Evolutionary conservation across 2,329 filamentous ascomycete genomes (phyloP).

Genomic region (Penicillium sp.): DNA sequence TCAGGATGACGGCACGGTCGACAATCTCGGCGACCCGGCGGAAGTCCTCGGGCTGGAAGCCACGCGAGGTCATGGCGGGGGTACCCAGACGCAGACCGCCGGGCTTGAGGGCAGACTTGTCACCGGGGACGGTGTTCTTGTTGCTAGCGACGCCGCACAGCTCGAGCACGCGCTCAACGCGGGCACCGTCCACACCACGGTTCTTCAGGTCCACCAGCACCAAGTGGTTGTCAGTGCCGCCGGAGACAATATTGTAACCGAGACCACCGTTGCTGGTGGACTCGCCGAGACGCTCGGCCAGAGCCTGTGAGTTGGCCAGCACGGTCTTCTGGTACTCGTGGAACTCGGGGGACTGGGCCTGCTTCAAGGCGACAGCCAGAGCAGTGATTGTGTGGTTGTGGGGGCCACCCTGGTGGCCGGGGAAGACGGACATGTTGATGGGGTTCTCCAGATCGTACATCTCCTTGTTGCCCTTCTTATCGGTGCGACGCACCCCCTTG

Average conservation of each 20-base stretch:
- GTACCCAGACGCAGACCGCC: conserved; percentile 93
- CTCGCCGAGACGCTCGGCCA: conserved; percentile 71
- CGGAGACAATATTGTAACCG: conserved; percentile 91
- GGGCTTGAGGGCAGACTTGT: conserved; percentile 89
- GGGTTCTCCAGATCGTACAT: conserved; percentile 92
- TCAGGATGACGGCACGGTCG: conserved; percentile 78
- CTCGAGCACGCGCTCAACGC: conserved; percentile 87
- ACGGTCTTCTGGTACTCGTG: conserved; percentile 92
- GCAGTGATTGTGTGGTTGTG: conserved; percentile 99
- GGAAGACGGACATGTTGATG: conserved; percentile 99
- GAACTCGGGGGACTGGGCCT: conserved; percentile 89
- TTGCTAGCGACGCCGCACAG: conserved; percentile 96
- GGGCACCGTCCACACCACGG: conserved; percentile 83
- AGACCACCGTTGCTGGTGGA: conserved; percentile 72
- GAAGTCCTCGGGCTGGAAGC: conserved; percentile 90
- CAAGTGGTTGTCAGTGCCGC: conserved; percentile 97
- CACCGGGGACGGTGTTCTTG: conserved; percentile 98
- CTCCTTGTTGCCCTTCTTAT: conserved; percentile 88
- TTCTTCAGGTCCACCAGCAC: conserved; percentile 92
- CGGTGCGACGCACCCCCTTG: conserved; percentile 88
- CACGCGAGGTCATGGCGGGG: conserved; percentile 95
- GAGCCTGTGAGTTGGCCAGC: conserved; percentile 86
- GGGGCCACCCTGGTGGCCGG: conserved; percentile 95
- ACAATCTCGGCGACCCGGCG: conserved; percentile 82
- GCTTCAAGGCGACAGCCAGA: conserved; percentile 90